A percentile compares a stretch with the other conserved stretches of the same genome.
Conservation (phyloP, 1,284 basidiomycete species). For the Ceratorhiza oryzae-sativae region DNA sequence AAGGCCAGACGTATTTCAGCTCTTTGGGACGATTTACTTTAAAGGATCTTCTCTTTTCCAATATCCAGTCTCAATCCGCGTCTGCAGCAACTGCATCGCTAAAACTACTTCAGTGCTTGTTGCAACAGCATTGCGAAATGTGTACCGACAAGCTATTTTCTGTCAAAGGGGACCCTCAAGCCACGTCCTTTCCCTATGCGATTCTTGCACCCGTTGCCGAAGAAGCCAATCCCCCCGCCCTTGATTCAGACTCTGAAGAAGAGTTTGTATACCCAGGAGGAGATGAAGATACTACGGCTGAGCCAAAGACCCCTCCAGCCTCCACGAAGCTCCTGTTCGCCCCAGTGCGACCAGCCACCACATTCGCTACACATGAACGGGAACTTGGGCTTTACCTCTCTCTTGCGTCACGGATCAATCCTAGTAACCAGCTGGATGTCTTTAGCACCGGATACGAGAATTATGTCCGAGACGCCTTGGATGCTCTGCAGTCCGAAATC, state of each 20-base stretch:
- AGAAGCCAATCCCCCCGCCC: constrained; percentile 42
- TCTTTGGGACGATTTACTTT: constrained; percentile 87
- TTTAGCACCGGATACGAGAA: constrained; percentile 87
- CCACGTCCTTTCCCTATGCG: constrained; percentile 77
- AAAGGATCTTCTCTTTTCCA: constrained; percentile 84
- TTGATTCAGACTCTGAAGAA: constrained; percentile 67
- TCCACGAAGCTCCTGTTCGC: constrained; percentile 7
- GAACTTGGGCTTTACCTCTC: constrained; percentile 83
- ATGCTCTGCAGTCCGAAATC: constrained; percentile 68
- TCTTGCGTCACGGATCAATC: constrained; percentile 81
- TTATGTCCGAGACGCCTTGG: constrained; percentile 81
- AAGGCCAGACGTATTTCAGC: constrained; percentile 74
- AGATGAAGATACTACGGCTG: constrained; percentile 47
- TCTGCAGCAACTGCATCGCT: constrained; percentile 75
- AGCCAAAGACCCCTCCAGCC: constrained; percentile 23
- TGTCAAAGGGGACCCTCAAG: constrained; percentile 69
- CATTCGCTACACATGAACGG: constrained; percentile 77
- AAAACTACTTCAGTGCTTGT: constrained; percentile 78
- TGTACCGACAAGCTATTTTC: constrained; percentile 68
- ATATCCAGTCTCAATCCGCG: constrained; percentile 71
- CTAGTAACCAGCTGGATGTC: constrained; percentile 71
- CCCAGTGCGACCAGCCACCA: constrained; percentile 65
- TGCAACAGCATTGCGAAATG: constrained; percentile 72
- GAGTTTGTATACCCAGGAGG: constrained; percentile 69
- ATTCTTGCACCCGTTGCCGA: constrained; percentile 50